A percentile compares a stretch with the other conserved stretches of the same genome.
Evolutionary conservation across 768 basidiomycete species (phyloP).

Genomic region (Pseudohyphozyma bogoriensis): DNA sequence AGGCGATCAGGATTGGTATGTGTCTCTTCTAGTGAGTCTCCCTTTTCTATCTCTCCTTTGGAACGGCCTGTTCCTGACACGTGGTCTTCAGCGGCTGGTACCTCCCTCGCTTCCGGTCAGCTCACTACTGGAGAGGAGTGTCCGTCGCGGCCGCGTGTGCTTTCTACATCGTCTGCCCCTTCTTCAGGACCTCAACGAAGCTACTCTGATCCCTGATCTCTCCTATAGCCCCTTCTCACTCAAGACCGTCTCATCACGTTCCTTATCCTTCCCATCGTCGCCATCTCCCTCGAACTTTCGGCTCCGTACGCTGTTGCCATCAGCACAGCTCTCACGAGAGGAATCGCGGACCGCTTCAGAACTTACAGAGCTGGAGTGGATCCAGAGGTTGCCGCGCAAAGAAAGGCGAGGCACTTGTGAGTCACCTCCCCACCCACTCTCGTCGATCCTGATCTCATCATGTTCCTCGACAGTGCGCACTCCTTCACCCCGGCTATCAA

Average conservation of each 20-base stretch:
- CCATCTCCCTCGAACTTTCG: not conserved
- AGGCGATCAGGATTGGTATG: not conserved
- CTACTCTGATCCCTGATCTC: not conserved
- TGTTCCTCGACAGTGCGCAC: not conserved
- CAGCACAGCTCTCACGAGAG: too few relatives aligned
- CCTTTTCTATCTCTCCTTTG: not conserved
- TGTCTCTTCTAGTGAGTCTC: conserved; percentile 7
- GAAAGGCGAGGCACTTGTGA: too few relatives aligned
- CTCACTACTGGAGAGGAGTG: not conserved
- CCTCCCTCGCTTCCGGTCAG: not conserved
- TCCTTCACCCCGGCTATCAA: conserved; percentile 1
- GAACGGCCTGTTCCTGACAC: not conserved
- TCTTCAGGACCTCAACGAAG: not conserved
- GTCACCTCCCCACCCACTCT: too few relatives aligned
- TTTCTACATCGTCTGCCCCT: not conserved
- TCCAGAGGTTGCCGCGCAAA: too few relatives aligned
- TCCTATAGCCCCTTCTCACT: not conserved
- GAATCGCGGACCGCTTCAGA: too few relatives aligned
- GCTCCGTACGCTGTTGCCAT: not conserved
- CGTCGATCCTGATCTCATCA: too few relatives aligned
- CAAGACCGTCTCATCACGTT: not conserved
- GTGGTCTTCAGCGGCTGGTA: not conserved
- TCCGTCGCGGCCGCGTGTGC: not conserved
- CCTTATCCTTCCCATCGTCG: not conserved
- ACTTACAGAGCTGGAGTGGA: too few relatives aligned